Percentiles rank a stretch among this genome's conserved stretches.
phyloP scores from a whole-genome alignment of 352 stramenopile species.

The Phytophthora nicotianae region DNA sequence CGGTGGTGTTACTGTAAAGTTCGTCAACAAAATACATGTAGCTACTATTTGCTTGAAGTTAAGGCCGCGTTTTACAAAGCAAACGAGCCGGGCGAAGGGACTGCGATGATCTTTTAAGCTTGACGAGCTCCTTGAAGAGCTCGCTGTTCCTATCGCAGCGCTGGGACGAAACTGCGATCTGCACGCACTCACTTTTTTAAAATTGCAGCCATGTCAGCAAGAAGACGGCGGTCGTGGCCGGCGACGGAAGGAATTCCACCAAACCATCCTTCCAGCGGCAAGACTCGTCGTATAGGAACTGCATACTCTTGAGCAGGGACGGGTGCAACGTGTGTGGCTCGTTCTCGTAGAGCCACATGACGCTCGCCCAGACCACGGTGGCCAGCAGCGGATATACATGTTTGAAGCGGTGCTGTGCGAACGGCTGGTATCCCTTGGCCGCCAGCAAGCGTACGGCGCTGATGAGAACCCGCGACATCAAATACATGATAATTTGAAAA shows the following conservation, averaged over 20 bases:
- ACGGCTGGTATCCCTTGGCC: slow-evolving; percentile 64
- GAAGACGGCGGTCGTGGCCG: slow-evolving; percentile 65
- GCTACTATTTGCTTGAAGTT: background rate
- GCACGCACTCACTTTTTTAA: slow-evolving; percentile 31
- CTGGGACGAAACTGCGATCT: slow-evolving; percentile 1
- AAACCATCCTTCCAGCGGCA: slow-evolving; percentile 73
- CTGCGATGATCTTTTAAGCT: too few species aligned
- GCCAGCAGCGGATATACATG: slow-evolving; percentile 80
- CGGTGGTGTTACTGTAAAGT: too few species aligned
- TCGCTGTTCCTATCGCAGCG: too few species aligned
- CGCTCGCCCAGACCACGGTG: slow-evolving; percentile 74
- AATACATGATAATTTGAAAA: slow-evolving; percentile 92
- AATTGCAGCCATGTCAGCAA: slow-evolving; percentile 66
- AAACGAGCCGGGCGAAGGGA: background rate
- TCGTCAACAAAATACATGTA: background rate
- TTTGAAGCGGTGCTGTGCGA: slow-evolving; percentile 69
- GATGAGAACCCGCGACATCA: slow-evolving; percentile 81
- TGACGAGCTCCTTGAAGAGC: too few species aligned
- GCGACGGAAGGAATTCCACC: slow-evolving; percentile 81
- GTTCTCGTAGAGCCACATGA: slow-evolving; percentile 92
- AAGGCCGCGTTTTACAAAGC: background rate
- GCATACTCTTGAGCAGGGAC: slow-evolving; percentile 88
- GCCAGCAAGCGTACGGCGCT: slow-evolving; percentile 67
- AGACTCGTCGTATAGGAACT: slow-evolving; percentile 89
- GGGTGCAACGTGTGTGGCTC: slow-evolving; percentile 75